These are phyloP conservation scores for Daldinia sp. DNA, from an alignment of 2,329 filamentous ascomycete species.

Conservation along the genomic window DNA sequence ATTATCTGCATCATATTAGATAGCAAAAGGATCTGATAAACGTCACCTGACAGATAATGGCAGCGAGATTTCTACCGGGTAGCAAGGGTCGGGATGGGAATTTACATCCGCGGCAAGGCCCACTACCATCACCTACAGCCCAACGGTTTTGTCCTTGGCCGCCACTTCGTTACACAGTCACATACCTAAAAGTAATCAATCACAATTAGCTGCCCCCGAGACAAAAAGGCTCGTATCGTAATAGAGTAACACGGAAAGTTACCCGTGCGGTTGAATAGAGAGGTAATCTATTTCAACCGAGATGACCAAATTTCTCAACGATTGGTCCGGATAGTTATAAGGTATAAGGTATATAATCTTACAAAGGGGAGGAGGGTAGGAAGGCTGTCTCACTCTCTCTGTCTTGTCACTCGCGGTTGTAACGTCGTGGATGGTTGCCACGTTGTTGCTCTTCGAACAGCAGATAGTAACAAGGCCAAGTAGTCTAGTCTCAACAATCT, in stretches of 20 bases:
- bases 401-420: constrained; percentile 23
- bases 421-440: constrained; percentile 26
- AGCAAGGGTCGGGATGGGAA: constrained; percentile 48
- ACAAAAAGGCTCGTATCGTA: constrained; percentile 3
- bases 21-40: constrained; percentile 38
- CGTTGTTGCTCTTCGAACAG: constrained; percentile 17
- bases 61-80: constrained; percentile 45
- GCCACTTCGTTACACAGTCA: constrained; percentile 40
- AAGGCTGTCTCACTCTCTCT: constrained; percentile 15
- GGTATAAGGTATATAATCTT: constrained; percentile 12
- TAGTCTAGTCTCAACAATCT: constrained; percentile 31
- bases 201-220: constrained; percentile 15
- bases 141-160: constrained; percentile 31
- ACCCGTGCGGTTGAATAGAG: constrained; percentile 28
- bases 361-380: background rate
- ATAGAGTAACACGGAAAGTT: constrained; percentile 26
- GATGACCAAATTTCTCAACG: constrained; percentile 16
- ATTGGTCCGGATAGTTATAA: constrained; percentile 30
- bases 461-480: constrained; percentile 17
- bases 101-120: constrained; percentile 47
- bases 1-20: constrained; percentile 41
- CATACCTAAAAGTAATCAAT: constrained; percentile 29
- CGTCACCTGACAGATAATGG: constrained; percentile 47
- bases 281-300: constrained; percentile 32
- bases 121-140: constrained; percentile 38